Conservation (phyloP, 2,329 filamentous ascomycete species). For the Arthrobotrys iridis region DNA sequence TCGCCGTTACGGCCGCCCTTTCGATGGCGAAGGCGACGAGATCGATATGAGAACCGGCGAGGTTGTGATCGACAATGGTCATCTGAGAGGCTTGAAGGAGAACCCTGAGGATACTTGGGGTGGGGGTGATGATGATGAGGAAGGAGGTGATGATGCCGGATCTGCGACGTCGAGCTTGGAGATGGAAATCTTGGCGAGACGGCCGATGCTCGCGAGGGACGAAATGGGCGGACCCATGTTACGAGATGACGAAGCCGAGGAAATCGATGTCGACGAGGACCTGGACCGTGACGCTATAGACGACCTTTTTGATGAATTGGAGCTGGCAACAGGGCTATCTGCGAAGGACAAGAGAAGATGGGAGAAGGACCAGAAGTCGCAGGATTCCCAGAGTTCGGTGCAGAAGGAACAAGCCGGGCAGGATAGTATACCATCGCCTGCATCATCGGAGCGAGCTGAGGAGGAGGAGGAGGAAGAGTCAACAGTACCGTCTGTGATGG, state of each 20-base stretch:
- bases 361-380: conserved; percentile 39
- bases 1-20: conserved; percentile 85
- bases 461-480: neutral
- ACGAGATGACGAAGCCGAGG: conserved; percentile 47
- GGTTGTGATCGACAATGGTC: conserved; percentile 90
- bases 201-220: conserved; percentile 31
- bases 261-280: conserved; percentile 50
- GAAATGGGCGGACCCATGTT: conserved; percentile 43
- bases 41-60: conserved; percentile 84
- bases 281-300: conserved; percentile 57
- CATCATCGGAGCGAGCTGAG: conserved; percentile 19
- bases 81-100: conserved; percentile 71
- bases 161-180: conserved; percentile 36
- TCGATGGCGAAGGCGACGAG: conserved; percentile 84
- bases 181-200: conserved; percentile 48
- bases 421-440: conserved; percentile 33
- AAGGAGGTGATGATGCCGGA: conserved; percentile 44
- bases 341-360: conserved; percentile 37
- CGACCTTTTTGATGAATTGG: conserved; percentile 58
- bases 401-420: conserved; percentile 43
- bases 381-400: conserved; percentile 14
- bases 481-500: neutral
- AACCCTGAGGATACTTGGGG: conserved; percentile 67
- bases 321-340: conserved; percentile 34
- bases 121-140: conserved; percentile 59